Evolutionary conservation across 225 moss, liverwort and hornwort species (phyloP).

Genomic region (Sphagnum contortum): DNA sequence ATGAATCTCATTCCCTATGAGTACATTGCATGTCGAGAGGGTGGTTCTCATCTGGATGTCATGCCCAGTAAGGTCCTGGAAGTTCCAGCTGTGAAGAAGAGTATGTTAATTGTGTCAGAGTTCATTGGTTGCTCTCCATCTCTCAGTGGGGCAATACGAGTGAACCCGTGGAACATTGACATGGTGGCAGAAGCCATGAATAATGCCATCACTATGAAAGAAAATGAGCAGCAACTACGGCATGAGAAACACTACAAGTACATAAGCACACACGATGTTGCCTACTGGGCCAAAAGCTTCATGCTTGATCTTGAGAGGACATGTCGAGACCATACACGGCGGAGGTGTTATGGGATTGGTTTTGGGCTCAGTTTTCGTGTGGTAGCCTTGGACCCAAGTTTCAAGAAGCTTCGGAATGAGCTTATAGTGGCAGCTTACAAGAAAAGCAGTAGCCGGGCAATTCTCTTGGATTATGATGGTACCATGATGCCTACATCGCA

Average conservation of each 20-base stretch:
- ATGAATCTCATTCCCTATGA: conserved; percentile 96
- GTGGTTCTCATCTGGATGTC: conserved; percentile 34
- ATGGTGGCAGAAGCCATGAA: conserved; percentile 99
- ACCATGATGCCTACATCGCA: conserved; percentile 41
- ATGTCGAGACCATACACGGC: conserved; percentile 33
- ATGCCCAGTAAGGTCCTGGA: conserved; percentile 7
- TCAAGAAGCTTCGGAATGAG: conserved; percentile 43
- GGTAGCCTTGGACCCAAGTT: conserved; percentile 46
- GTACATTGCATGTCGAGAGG: conserved; percentile 88
- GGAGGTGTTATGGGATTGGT: conserved; percentile 43
- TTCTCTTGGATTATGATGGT: conserved; percentile 52
- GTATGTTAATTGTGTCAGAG: conserved; percentile 98
- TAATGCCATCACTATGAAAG: conserved; percentile 79
- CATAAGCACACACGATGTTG: conserved; percentile 76
- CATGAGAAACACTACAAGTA: conserved; percentile 99
- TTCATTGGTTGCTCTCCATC: conserved; percentile 99
- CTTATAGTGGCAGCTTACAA: conserved; percentile 47
- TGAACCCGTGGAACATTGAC: conserved; percentile 98
- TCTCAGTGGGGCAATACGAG: conserved; percentile 94
- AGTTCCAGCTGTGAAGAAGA: conserved; percentile 43
- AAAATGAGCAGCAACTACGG: conserved; percentile 76
- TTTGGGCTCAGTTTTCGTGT: conserved; percentile 51
- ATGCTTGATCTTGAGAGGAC: conserved; percentile 41
- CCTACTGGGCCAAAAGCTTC: conserved; percentile 87
- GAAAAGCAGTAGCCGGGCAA: conserved; percentile 37